phyloP scores from a whole-genome alignment of 1,284 basidiomycete species.

The Boletus semigastroideus region DNA sequence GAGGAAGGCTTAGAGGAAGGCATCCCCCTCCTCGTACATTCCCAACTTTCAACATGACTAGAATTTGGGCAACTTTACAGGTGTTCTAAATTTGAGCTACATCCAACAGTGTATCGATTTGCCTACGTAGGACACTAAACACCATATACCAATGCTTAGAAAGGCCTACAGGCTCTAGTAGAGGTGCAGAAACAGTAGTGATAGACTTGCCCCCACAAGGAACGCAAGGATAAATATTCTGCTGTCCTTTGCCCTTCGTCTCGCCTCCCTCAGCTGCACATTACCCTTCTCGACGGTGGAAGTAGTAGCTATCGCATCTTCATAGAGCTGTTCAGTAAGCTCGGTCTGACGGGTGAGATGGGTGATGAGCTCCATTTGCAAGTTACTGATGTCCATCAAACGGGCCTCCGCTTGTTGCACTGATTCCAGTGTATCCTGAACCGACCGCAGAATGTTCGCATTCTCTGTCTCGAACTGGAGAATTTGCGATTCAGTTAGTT shows the following conservation, averaged over 20 bases:
- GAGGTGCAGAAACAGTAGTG: constrained; percentile 84
- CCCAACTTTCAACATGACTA: neutral
- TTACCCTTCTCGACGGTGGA: constrained; percentile 86
- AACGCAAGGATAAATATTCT: constrained; percentile 84
- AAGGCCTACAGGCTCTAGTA: constrained; percentile 44
- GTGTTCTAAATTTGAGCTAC: neutral
- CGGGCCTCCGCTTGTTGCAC: constrained; percentile 88
- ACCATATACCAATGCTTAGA: constrained; percentile 5
- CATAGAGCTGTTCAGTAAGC: constrained; percentile 83
- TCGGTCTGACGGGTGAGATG: constrained; percentile 89
- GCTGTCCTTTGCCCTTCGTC: constrained; percentile 77
- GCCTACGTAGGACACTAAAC: constrained; percentile 1
- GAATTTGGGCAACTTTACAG: neutral
- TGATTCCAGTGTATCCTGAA: constrained; percentile 81
- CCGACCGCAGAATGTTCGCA: constrained; percentile 75
- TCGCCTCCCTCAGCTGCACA: constrained; percentile 80
- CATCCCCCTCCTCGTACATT: constrained; percentile 51
- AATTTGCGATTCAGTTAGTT: constrained; percentile 81
- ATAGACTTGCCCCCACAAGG: constrained; percentile 82
- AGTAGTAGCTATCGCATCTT: constrained; percentile 84
- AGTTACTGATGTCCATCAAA: constrained; percentile 83
- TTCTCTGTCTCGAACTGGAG: constrained; percentile 91
- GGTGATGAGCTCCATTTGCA: constrained; percentile 85
- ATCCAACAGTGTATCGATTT: constrained; percentile 1
- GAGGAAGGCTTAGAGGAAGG: constrained; percentile 56